Evolutionary conservation across 345 rosid genomes (phyloP).

Genomic region (Eucalyptus tenuipes): DNA sequence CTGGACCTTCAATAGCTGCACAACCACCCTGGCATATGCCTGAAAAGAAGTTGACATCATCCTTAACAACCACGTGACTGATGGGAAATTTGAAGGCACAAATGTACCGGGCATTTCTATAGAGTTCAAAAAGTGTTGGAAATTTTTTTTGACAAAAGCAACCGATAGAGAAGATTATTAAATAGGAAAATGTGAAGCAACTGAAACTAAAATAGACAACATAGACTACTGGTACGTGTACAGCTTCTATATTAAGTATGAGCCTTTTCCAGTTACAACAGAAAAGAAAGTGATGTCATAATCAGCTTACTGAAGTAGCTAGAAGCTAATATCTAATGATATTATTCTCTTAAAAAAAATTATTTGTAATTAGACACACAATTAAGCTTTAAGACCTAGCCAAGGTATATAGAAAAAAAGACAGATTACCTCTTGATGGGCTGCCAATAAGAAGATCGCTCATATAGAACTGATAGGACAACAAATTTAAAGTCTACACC

Average conservation of each 20-base stretch:
- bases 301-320: neutral
- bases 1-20: slow-evolving; percentile 64
- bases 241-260: neutral
- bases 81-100: neutral
- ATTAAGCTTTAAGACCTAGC: neutral
- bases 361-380: neutral
- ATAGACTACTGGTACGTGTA: neutral
- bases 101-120: neutral
- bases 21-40: slow-evolving; percentile 53
- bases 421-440: slow-evolving; percentile 43
- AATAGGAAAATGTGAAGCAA: neutral
- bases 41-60: neutral
- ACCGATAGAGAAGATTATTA: neutral
- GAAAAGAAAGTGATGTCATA: neutral
- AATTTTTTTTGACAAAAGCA: neutral
- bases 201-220: neutral
- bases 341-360: neutral
- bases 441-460: slow-evolving; percentile 47
- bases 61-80: neutral
- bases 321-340: neutral
- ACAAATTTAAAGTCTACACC: neutral
- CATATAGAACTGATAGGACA: slow-evolving; percentile 36
- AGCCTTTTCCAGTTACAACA: neutral
- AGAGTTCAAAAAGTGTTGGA: neutral
- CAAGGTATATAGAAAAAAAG: neutral